Percentiles rank a stretch among this genome's conserved stretches.
Evolutionary conservation across 1,284 basidiomycete genomes (phyloP).

Genomic region (Vanrija humicola): DNA sequence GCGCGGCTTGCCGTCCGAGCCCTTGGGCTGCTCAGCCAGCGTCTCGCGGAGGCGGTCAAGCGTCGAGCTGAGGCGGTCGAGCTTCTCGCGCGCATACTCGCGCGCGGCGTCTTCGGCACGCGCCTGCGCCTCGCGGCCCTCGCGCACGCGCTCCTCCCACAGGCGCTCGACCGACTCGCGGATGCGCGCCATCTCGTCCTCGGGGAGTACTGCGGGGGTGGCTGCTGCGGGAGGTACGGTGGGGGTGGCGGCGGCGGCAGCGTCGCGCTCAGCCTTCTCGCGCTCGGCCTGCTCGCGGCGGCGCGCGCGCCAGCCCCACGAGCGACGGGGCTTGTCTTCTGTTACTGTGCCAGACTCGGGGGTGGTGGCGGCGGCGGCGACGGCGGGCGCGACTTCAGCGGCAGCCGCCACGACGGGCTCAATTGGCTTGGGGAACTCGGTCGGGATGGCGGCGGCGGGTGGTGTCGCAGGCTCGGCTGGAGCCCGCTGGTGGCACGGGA

Average conservation of each 20-base stretch:
- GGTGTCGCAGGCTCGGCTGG: too few relatives aligned
- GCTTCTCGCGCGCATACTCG: constrained; percentile 3
- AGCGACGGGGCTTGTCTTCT: neutral
- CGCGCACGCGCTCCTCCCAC: neutral
- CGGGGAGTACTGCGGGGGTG: neutral
- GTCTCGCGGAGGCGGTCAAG: constrained; percentile 1
- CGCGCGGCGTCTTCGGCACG: neutral
- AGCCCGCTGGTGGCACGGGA: neutral
- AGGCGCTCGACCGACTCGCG: neutral
- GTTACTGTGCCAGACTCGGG: neutral
- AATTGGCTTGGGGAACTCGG: too few relatives aligned
- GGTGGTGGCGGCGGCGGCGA: neutral
- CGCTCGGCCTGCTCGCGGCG: neutral
- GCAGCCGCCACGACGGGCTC: neutral
- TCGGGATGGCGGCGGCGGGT: too few relatives aligned
- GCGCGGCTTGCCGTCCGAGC: too few relatives aligned
- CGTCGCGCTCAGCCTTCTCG: neutral
- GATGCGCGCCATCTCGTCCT: neutral
- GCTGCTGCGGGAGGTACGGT: neutral
- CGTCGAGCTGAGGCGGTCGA: neutral
- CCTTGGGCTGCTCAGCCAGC: neutral
- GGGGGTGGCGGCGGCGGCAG: neutral
- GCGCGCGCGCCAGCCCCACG: neutral
- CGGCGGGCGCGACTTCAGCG: neutral
- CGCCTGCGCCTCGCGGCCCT: neutral